These are phyloP conservation scores for Rhizopogon salebrosus DNA, from an alignment of 768 basidiomycete genomes.

Conservation along the genomic window DNA sequence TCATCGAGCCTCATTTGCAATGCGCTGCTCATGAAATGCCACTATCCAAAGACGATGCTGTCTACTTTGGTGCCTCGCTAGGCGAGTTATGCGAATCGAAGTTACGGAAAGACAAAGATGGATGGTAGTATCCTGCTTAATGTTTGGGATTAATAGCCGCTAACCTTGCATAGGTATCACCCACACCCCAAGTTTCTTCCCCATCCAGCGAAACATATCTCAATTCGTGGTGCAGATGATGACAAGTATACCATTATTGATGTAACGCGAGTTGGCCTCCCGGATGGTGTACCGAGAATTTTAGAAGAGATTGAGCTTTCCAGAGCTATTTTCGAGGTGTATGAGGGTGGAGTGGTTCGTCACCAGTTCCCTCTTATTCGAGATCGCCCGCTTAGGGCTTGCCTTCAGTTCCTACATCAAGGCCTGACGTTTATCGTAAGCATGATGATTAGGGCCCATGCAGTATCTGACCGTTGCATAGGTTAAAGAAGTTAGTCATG, in stretches of 20 bases:
- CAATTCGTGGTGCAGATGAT: constrained; percentile 74
- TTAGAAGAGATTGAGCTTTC: constrained; percentile 83
- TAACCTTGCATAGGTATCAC: constrained; percentile 57
- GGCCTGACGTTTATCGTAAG: constrained; percentile 74
- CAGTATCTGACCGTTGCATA: constrained; percentile 18
- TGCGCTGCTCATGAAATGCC: constrained; percentile 89
- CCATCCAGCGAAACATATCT: constrained; percentile 64
- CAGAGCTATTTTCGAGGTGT: constrained; percentile 81
- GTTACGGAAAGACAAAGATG: constrained; percentile 67
- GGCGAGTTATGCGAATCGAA: constrained; percentile 54
- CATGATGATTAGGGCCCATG: neutral
- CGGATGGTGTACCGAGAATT: constrained; percentile 30
- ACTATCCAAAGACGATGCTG: constrained; percentile 53
- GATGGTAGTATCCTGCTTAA: constrained; percentile 49
- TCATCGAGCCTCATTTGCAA: constrained; percentile 83
- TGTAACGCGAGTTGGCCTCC: constrained; percentile 36
- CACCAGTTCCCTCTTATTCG: neutral
- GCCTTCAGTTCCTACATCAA: constrained; percentile 76
- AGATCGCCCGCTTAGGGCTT: constrained; percentile 2
- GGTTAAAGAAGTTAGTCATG: constrained; percentile 81
- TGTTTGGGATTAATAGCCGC: neutral
- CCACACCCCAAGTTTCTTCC: constrained; percentile 76
- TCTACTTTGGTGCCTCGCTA: constrained; percentile 67
- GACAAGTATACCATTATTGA: constrained; percentile 76
- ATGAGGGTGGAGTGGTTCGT: constrained; percentile 81